phyloP scores from a whole-genome alignment of 371 early-diverging fungal species.

The Circinella umbellata region DNA sequence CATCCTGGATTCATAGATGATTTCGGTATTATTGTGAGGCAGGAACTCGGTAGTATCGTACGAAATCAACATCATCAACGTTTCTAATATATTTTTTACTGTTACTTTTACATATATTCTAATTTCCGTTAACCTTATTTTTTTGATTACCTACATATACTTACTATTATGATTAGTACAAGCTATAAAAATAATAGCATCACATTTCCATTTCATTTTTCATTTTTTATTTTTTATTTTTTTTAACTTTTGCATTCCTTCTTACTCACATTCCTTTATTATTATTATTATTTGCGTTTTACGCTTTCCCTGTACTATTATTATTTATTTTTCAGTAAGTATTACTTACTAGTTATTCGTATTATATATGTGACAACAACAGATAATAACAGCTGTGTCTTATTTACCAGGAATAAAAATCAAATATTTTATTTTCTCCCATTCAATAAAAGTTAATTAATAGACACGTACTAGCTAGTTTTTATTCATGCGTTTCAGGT shows the following conservation, averaged over 20 bases:
- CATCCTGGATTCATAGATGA: conserved; percentile 43
- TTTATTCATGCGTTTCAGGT: no score
- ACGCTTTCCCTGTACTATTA: not conserved
- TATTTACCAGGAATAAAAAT: not conserved
- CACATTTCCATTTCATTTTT: not conserved
- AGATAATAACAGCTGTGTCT: not conserved
- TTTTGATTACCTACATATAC: not conserved
- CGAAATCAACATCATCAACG: not conserved
- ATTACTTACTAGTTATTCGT: no score
- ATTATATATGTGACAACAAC: no score
- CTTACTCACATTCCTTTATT: not conserved
- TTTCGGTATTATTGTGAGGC: conserved; percentile 28
- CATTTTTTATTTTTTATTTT: not conserved
- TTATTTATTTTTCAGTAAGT: no score
- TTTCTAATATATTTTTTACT: not conserved
- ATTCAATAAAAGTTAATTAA: not conserved
- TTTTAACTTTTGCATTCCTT: not conserved
- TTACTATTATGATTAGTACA: not conserved
- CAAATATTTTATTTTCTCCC: conserved; percentile 7
- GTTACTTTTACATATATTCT: no score
- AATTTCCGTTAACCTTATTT: no score
- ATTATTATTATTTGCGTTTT: not conserved
- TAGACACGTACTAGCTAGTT: not conserved
- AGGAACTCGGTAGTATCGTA: conserved; percentile 6
- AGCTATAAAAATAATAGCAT: no score